Conservation (phyloP, 2,329 filamentous ascomycete genomes). For the Pseudonectria buxi region DNA sequence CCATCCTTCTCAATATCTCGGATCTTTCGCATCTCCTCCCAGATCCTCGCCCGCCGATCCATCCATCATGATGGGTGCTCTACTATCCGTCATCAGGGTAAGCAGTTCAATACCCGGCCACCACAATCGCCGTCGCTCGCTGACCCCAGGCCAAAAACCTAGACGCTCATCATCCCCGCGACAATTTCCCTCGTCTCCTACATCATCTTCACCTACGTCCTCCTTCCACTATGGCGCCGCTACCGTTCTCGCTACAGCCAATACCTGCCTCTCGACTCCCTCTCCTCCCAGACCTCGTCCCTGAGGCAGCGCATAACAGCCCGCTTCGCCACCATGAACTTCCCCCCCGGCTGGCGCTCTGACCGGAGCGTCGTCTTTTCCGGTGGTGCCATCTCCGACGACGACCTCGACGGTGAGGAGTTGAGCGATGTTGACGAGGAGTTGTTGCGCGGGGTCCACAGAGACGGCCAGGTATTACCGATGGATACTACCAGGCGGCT, state of each 20-base stretch:
- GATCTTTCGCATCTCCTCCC: too few species aligned
- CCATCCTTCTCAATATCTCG: too few species aligned
- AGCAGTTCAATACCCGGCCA: slow-evolving; percentile 10
- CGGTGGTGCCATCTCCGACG: slow-evolving; percentile 35
- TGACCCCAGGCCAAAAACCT: slow-evolving; percentile 14
- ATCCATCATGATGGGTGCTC: slow-evolving; percentile 25
- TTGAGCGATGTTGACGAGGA: slow-evolving; percentile 52
- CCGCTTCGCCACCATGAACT: slow-evolving; percentile 20
- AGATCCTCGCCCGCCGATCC: too few species aligned
- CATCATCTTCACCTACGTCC: slow-evolving; percentile 55
- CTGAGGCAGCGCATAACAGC: slow-evolving; percentile 43
- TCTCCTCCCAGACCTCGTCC: slow-evolving; percentile 50
- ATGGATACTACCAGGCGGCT: slow-evolving; percentile 53
- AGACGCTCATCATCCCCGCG: slow-evolving; percentile 67
- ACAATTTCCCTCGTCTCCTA: slow-evolving; percentile 65
- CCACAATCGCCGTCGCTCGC: slow-evolving; percentile 6
- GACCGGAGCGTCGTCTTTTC: slow-evolving; percentile 35
- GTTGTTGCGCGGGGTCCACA: slow-evolving; percentile 35
- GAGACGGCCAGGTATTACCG: slow-evolving; percentile 25
- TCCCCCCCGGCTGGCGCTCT: slow-evolving; percentile 44
- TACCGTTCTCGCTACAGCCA: slow-evolving; percentile 66
- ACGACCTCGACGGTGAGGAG: slow-evolving; percentile 61
- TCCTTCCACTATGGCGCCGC: slow-evolving; percentile 62
- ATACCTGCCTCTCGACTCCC: slow-evolving; percentile 62
- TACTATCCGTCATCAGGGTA: slow-evolving; percentile 31